Base-by-base conservation (phyloP, 225 moss, liverwort and hornwort species). In the Lunularia cruciata region DNA sequence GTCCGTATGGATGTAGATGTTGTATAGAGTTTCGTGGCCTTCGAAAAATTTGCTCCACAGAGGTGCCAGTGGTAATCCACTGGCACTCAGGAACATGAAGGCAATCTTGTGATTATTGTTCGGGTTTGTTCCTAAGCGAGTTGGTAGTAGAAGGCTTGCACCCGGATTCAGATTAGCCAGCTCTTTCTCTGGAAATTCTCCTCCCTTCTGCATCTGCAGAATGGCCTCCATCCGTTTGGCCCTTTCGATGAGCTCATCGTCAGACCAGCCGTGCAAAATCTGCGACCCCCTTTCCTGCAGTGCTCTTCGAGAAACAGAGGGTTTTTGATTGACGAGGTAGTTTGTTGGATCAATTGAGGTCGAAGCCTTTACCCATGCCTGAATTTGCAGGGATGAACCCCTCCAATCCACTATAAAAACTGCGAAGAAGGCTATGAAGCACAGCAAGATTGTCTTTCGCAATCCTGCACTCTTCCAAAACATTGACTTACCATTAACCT, bases 31-130 rank as follows among this genome's bases (percentile, higher is more conserved):
- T 47, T 80, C 73, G 28, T 82, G 75, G 1, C 80, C 73, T 26
- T 66, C 51, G 70, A 88, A 88, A 18, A 74, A 88, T 0, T 40
- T 43, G 58, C 85, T 83, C 88, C 88, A 88, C 2, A 88, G 75
- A 22, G 75, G 79, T 1, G 68, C 83, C 11, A 83, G 76, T 5
- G 85, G 81, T 38, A 85, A 20, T 15, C 76, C 70, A 25, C 83
- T 81, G 49, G 56, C 46, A 4, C 83, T 77, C 19, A 88, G 76
- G 45, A 88, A 88, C 83, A 88, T 75, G 63, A 85, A 85, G 0
- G 88, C 88, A 12, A 88, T 71, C 68, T 85, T 85, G 26, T 65
- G 75, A 35, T 12, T 7, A 16, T 27, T 58, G 2, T 12, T 33
- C 57, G 31, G 15, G 15, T 43, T n/a, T n/a, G n/a, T n/a, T n/a